Conservation (phyloP, 2,329 filamentous ascomycete genomes). For the Cladophialophora carrionii region DNA sequence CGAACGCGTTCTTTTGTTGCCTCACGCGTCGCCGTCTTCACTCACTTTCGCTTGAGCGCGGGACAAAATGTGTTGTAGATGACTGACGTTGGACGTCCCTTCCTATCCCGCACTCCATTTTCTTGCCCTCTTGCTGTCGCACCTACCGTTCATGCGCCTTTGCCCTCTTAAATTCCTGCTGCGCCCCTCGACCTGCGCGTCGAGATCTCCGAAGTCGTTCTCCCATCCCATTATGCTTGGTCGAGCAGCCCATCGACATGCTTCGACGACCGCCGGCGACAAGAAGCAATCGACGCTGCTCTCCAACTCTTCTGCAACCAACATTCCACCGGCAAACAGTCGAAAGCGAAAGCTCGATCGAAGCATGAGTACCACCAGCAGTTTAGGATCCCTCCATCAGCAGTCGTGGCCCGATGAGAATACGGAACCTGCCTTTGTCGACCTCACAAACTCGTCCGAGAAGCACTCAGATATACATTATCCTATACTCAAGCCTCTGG, state of each 20-base stretch:
- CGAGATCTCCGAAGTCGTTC: slow-evolving; percentile 33
- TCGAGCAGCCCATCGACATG: slow-evolving; percentile 29
- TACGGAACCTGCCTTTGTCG: slow-evolving; percentile 84
- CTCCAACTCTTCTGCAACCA: slow-evolving; percentile 28
- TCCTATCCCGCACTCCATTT: neutral
- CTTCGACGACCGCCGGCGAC: slow-evolving; percentile 26
- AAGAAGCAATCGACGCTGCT: slow-evolving; percentile 32
- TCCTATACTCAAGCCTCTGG: slow-evolving; percentile 23
- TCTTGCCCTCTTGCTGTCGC: neutral
- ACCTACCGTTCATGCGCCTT: slow-evolving; percentile 28
- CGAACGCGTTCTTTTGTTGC: slow-evolving; percentile 6
- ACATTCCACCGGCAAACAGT: slow-evolving; percentile 11
- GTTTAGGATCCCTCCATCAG: slow-evolving; percentile 50
- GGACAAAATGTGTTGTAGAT: slow-evolving; percentile 5
- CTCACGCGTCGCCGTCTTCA: slow-evolving; percentile 11
- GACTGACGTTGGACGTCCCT: neutral
- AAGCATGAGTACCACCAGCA: slow-evolving; percentile 36
- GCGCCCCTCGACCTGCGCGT: slow-evolving; percentile 28
- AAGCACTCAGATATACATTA: slow-evolving; percentile 46
- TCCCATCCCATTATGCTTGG: slow-evolving; percentile 34
- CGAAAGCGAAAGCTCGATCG: slow-evolving; percentile 38
- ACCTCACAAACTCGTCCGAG: slow-evolving; percentile 64
- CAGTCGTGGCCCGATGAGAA: slow-evolving; percentile 71
- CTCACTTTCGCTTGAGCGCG: neutral
- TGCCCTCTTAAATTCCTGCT: slow-evolving; percentile 16